Base-by-base conservation (phyloP, 2,329 filamentous ascomycete genomes). In the Zasmidium angulare region DNA sequence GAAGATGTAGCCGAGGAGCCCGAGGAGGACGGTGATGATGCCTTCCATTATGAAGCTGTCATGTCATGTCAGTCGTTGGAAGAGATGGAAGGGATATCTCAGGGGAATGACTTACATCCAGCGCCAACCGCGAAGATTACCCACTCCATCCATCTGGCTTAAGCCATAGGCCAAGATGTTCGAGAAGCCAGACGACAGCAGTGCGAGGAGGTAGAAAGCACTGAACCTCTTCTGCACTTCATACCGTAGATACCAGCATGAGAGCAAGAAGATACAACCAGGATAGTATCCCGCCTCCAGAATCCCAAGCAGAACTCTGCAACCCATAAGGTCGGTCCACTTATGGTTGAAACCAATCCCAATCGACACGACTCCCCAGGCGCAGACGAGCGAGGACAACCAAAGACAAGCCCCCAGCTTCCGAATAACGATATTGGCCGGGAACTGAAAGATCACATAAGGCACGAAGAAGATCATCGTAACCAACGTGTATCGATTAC, bases 31-130 rank as follows among this genome's bases (percentile, higher is more conserved):
- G 0, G 76, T 74, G 2, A 78, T 74, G 2, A 76, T 60, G 1
- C 76, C 77, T 58, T 80, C 78, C 63, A 80, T 76, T 43, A 80
- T 73, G 59, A 81, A 81, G 2, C 54, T 72, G 14, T n/a, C n/a
- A n/a, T n/a, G n/a, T n/a, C n/a, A n/a, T n/a, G n/a, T n/a, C n/a
- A n/a, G n/a, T n/a, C n/a, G n/a, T n/a, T n/a, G n/a, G n/a, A n/a
- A n/a, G n/a, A n/a, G n/a, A n/a, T n/a, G n/a, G n/a, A n/a, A n/a
- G n/a, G n/a, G n/a, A n/a, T n/a, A n/a, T n/a, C n/a, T n/a, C n/a
- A 43, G 6, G 14, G 36, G 36, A 7, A 43, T 17, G n/a, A n/a
- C 36, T 14, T 17, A 43, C 22, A 58, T 58, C 56, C 47, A 56
- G 4, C 52, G 23, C 58, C 59, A 63, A 0, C 76, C 79, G 12